Evolutionary conservation across 345 rosid species (phyloP).

Genomic region (Eucalyptus grandis): DNA sequence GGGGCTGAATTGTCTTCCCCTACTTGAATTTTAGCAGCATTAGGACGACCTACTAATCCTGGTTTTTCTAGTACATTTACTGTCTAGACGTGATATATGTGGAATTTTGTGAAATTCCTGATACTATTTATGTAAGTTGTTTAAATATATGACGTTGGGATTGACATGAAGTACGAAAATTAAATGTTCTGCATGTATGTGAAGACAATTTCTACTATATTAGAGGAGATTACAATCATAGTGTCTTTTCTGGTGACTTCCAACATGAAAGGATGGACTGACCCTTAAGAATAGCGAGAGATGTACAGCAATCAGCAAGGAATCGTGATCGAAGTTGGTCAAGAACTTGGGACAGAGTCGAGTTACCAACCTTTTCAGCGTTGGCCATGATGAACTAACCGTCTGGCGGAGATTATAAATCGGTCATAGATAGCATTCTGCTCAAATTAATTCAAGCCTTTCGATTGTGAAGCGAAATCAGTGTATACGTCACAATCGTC

Average conservation of each 20-base stretch:
- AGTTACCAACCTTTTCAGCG: neutral
- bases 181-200: neutral
- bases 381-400: neutral
- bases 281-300: neutral
- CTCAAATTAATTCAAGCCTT: no score
- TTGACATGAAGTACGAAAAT: neutral
- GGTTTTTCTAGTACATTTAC: neutral
- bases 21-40: neutral
- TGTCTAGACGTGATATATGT: neutral
- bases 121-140: neutral
- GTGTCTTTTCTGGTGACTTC: no score
- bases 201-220: neutral
- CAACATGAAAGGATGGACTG: neutral
- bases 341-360: neutral
- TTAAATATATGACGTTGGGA: accelerated
- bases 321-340: neutral
- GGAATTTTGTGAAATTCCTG: neutral
- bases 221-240: neutral
- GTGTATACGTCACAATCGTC: neutral
- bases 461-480: neutral
- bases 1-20: slow-evolving; percentile 38
- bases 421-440: neutral
- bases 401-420: neutral
- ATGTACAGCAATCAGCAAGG: neutral
- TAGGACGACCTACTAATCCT: neutral